Evolutionary conservation across 1,284 basidiomycete species (phyloP), one percentile per base, ranked within the genome.

Genomic region (Naganishia liquefaciens): DNA sequence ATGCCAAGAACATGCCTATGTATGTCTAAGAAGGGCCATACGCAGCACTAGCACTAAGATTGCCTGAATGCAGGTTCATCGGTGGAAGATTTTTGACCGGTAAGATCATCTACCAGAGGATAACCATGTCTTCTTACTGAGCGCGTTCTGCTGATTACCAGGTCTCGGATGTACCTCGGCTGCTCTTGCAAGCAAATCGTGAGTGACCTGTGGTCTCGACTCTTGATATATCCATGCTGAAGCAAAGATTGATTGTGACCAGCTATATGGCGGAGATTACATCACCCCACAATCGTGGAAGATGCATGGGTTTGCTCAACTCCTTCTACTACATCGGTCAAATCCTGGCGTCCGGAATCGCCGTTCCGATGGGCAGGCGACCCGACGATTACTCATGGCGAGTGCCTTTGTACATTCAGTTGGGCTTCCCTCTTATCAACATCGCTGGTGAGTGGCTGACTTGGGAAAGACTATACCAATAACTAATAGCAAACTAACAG

Each of bases 241-340:
- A 13, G 6, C 11, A 4, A 11, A 51, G n/a, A 3, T 11, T 53
- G 19, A 1, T 10, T 9, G 17, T 21, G 53, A 46, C 39, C 15
- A 66, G 70, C 11, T 85, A 82, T 69, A 74, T 85, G 17, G 81
- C 82, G 5, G 84, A 85, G 71, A 79, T 85, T 66, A 79, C 82
- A 5, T 81, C 81, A 3, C 81, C 84, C 6, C 80, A 82, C 63
- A 79, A 79, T 47, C 80, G 84, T 28, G 84, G 84, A 19, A 79
- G 81, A 19, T 84, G 81, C 70, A 76, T 85, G 62, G 84, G 84
- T 7, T 80, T 84, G 63, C 28, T 68, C 27, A 71, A 73, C 60
- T 68, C 62, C 37, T 84, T 81, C 73, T 84, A 80, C 72, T 84
- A 84, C 70, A 78, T 84, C 49, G 84, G 84, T 2, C 83, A 85